These are phyloP conservation scores for Lolium multiflorum DNA, from an alignment of 176 grass and related monocot species.

Conservation along the genomic window DNA sequence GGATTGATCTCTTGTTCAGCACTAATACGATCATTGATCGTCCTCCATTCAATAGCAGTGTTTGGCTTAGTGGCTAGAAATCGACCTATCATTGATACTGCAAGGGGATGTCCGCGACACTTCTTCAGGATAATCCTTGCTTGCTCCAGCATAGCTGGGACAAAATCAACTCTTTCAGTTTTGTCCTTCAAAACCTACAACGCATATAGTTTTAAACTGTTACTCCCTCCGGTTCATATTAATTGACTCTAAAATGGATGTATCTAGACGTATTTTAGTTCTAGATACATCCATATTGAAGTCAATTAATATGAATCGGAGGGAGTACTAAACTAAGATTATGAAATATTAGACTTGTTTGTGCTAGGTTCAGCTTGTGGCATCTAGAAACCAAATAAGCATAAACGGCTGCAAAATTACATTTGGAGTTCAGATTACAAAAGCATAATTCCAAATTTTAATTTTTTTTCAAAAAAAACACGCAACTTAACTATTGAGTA, in stretches of 20 bases:
- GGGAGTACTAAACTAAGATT: no score
- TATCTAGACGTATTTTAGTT: no score
- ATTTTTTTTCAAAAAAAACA: no score
- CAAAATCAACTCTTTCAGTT: neutral
- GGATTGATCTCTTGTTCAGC: conserved; percentile 36
- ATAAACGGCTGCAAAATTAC: neutral
- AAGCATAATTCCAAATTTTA: neutral
- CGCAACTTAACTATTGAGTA: no score
- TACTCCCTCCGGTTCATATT: no score
- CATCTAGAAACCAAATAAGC: neutral
- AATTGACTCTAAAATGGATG: no score
- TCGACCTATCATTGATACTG: conserved; percentile 47
- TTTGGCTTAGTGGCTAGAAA: neutral
- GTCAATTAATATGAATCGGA: no score
- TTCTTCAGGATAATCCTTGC: conserved; percentile 24
- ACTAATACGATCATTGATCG: neutral
- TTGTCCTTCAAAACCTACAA: neutral
- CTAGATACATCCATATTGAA: no score
- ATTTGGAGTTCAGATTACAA: neutral
- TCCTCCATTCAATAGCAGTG: conserved; percentile 33
- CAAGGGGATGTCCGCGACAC: conserved; percentile 42
- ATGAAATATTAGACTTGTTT: neutral
- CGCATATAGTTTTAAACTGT: accelerated
- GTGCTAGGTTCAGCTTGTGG: neutral
- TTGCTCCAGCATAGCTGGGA: neutral